phyloP scores from a whole-genome alignment of 2,329 filamentous ascomycete genomes.

The Penicillium brevicompactum region DNA sequence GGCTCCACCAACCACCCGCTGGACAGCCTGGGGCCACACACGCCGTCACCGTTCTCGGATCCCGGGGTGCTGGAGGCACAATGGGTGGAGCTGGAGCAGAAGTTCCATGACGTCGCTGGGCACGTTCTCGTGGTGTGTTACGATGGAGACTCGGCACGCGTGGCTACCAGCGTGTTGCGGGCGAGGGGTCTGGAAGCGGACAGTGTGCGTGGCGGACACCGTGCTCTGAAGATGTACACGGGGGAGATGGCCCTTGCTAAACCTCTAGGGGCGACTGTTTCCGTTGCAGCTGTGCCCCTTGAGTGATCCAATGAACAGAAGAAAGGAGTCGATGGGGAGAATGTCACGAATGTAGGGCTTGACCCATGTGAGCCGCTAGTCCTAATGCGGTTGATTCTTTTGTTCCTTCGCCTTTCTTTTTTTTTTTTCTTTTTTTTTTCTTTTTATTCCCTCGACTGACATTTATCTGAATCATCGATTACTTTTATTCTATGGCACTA shows the following conservation, averaged over 20 bases:
- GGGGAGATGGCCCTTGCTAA: conserved; percentile 16
- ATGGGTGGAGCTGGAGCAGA: conserved; percentile 52
- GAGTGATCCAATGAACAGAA: conserved; percentile 5
- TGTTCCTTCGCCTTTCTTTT: neutral
- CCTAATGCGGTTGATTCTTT: conserved; percentile 12
- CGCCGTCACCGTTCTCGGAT: conserved; percentile 51
- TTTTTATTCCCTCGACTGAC: neutral
- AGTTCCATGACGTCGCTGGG: conserved; percentile 39
- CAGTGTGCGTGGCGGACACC: conserved; percentile 49
- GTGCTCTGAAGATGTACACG: conserved; percentile 30
- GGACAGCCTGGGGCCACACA: conserved; percentile 33
- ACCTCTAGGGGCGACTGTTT: conserved; percentile 16
- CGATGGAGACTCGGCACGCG: conserved; percentile 56
- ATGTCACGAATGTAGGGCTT: conserved; percentile 17
- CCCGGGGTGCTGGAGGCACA: conserved; percentile 46
- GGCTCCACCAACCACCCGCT: conserved; percentile 51
- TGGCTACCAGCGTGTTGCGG: conserved; percentile 57
- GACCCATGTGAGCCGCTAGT: conserved; percentile 17
- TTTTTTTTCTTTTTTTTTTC: neutral
- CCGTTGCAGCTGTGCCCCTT: conserved; percentile 21
- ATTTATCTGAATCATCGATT: neutral
- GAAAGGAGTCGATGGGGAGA: neutral
- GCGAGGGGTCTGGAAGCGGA: conserved; percentile 53
- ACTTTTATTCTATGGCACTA: neutral
- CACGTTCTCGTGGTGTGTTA: conserved; percentile 55